Conservation (phyloP, 2,329 filamentous ascomycete species). For the Fusarium pseudoanthophilum region DNA sequence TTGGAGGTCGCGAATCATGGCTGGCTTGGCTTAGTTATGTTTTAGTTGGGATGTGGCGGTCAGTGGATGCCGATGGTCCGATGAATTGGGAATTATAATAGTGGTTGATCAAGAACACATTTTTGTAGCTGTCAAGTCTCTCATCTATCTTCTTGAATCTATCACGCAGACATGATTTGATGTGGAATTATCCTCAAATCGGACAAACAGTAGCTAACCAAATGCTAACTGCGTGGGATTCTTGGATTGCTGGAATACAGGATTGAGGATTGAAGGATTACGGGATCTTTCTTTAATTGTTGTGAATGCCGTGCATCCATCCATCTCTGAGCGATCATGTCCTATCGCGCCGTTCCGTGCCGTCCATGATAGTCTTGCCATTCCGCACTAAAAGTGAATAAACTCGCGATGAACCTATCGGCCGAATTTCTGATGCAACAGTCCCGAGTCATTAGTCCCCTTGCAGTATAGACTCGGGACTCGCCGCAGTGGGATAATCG, state of each 20-base stretch:
- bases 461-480: neutral
- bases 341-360: neutral
- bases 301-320: neutral
- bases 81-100: neutral
- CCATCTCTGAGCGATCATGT: neutral
- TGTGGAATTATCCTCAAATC: neutral
- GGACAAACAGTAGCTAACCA: neutral
- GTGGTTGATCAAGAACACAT: neutral
- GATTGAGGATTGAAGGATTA: slow-evolving; percentile 1
- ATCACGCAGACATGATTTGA: neutral
- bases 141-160: neutral
- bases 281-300: neutral
- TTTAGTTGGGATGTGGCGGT: neutral
- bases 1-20: neutral
- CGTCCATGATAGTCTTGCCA: neutral
- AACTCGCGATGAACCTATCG: neutral
- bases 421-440: neutral
- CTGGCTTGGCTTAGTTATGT: neutral
- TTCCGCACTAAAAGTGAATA: neutral
- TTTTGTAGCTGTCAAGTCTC: neutral
- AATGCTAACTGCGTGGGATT: neutral
- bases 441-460: neutral
- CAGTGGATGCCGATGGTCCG: neutral
- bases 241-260: neutral
- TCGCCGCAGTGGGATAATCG: neutral